Conservation (phyloP, 257 asterid genomes). For the Solanum medicagineum region DNA sequence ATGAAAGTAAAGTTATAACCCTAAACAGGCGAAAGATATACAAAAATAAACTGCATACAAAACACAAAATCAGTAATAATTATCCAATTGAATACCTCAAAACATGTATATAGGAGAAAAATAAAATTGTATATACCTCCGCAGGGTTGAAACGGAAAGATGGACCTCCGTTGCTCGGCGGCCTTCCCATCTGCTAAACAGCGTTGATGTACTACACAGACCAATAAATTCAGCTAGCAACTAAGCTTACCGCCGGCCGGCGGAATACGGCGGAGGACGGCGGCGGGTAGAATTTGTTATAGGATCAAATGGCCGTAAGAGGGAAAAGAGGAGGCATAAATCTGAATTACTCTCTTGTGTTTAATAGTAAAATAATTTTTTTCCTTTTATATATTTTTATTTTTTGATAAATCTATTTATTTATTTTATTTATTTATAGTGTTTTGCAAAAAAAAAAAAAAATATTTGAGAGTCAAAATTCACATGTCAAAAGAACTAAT, state of each 20-base stretch:
- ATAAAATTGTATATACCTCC: conserved; percentile 34
- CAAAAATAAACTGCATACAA: not conserved
- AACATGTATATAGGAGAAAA: not conserved
- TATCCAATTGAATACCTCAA: not conserved
- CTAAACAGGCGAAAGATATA: not conserved
- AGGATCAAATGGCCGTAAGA: not conserved
- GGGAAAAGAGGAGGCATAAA: not conserved
- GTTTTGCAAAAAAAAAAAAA: too few relatives aligned
- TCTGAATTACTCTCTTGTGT: not conserved
- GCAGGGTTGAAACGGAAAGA: conserved; percentile 73
- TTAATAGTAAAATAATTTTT: not conserved
- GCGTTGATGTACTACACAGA: not conserved
- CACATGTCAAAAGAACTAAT: not conserved
- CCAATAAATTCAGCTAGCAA: not conserved
- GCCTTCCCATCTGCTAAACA: conserved; percentile 60
- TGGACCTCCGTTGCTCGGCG: conserved; percentile 88
- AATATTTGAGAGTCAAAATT: too few relatives aligned
- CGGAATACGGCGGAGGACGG: not conserved
- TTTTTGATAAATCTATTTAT: too few relatives aligned
- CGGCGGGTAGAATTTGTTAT: not conserved
- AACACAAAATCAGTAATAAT: not conserved
- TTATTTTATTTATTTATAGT: too few relatives aligned
- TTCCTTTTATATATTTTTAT: not conserved
- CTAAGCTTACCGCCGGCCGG: not conserved
- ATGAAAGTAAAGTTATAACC: not conserved